Base-by-base conservation (phyloP, 805 yeast species). In the Cyberlindnera mycetangii region DNA sequence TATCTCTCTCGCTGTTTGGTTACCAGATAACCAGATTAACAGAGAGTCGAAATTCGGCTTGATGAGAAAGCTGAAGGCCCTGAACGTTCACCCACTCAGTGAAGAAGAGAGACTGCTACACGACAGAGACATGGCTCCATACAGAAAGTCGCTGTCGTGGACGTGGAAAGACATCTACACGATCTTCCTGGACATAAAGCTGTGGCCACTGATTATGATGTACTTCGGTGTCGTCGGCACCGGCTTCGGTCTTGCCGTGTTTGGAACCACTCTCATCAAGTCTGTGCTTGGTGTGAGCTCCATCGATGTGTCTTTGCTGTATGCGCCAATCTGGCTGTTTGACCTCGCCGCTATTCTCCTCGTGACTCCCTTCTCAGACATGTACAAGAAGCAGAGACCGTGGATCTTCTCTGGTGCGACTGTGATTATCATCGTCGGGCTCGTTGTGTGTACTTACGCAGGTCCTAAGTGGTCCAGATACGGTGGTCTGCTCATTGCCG, bases 181-280 rank as follows among this genome's bases (percentile, higher is more conserved):
- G 8, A 75, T 88, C 32, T 52, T 85, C 18, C 55, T 70, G 25
- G 96, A 89, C 59, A 57, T 74, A 36, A 72, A 93, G 51, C 70
- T 83, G 33, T 87, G 90, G 90, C 93, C 95, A 1, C 64, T 89
- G 47, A 70, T 86, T 36, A 70, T 88, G 66, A 88, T 88, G 96
- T 88, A 88, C 66, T 89, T 88, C 61, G 96, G 96, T 16, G 95
- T 85, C 17, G 96, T 88, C 20, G 96, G 96, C 37, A 79, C 88
- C n/a, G 96, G 96, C 1, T 82, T 75, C 57, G 96, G 95, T 25
- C 68, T 88, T 39, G 89, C 89, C 25, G 92, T 83, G 17, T 88
- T 84, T 64, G 96, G 90, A 5, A 82, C 95, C 4, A 81, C 92
- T 8, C 77, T 88, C 53, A 83, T 88, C 55, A 64, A 72, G 39